Evolutionary conservation across 306 rosid species (phyloP), one percentile per base, ranked within the genome.

Genomic region (Sechiopsis laciniata): DNA sequence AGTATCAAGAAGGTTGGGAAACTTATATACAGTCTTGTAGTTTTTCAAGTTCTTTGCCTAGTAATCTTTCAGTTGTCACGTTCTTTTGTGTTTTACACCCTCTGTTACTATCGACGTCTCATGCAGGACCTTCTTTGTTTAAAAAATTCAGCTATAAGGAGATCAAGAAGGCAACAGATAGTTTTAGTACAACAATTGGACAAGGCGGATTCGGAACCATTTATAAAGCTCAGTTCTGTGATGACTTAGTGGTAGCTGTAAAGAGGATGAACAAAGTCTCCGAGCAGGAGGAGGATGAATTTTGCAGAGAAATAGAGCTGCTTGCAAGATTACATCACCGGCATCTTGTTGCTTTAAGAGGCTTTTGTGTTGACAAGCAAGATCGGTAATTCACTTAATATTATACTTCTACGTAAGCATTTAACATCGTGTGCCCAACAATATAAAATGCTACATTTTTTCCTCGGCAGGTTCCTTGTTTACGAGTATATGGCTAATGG

Each of bases 191-290:
- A 24, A 24, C 81, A 54, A 89, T 94, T 83, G 99, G 99, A 74
- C 96, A 79, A 82, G 97, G 99, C 51, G 99, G 99, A 74, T 94
- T 87, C 26, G 99, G 99, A 84, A 94, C 97, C 8, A 95, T 94
- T 73, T 91, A 89, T 80, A 86, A 79, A 86, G 97, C 95, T 80
- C 85, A 85, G 26, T 88, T 94, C 80, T 83, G 82, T 83, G 88
- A 94, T 85, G 97, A 84, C 59, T 76, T 79, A 76, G 89, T 85
- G 65, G 83, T 78, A 75, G 99, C 97, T 45, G 97, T 91, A 48
- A 94, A 94, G 85, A 85, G 88, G 76, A 91, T 91, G 95, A 77
- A 89, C 86, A 86, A 82, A 82, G 82, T 88, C 61, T 89, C 96
- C 12, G 92, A 85, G 85, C 97, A 91, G 83, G 96, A 87, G 16